phyloP scores from a whole-genome alignment of 2,329 filamentous ascomycete species.

The Fusarium anthophilum region DNA sequence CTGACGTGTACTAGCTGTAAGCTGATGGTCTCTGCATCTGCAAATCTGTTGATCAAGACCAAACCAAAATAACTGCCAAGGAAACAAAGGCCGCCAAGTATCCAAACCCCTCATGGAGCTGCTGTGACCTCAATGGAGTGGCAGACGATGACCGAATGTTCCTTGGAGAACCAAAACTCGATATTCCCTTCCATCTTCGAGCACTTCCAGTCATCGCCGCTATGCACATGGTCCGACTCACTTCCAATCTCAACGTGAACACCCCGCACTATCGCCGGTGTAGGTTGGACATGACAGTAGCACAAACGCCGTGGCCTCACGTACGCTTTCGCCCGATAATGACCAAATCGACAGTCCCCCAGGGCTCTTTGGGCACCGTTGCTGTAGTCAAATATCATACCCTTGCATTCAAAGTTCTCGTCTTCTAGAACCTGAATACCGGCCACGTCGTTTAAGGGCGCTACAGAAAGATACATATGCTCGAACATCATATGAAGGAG shows the following conservation, averaged over 20 bases:
- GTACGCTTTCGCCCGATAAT: neutral
- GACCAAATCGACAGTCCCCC: neutral
- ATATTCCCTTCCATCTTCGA: neutral
- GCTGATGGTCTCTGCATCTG: neutral
- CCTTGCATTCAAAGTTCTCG: neutral
- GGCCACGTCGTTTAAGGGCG: neutral
- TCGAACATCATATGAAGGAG: neutral
- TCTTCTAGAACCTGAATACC: neutral
- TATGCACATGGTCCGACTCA: neutral
- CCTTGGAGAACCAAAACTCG: constrained; percentile 16
- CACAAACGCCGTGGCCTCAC: neutral
- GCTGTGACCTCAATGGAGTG: neutral
- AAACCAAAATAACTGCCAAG: neutral
- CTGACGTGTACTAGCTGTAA: neutral
- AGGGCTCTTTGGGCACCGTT: constrained; percentile 1
- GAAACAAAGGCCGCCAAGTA: neutral
- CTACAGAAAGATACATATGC: neutral
- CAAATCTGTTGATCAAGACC: neutral
- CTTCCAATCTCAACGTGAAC: neutral
- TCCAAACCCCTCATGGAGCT: neutral
- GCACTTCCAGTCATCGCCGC: neutral
- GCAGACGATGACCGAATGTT: neutral
- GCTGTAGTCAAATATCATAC: neutral
- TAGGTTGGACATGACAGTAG: neutral
- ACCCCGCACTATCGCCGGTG: neutral